A percentile compares a stretch with the other conserved stretches of the same genome.
Evolutionary conservation across 1,284 basidiomycete species (phyloP).

Genomic region (Puccinia triticina): DNA sequence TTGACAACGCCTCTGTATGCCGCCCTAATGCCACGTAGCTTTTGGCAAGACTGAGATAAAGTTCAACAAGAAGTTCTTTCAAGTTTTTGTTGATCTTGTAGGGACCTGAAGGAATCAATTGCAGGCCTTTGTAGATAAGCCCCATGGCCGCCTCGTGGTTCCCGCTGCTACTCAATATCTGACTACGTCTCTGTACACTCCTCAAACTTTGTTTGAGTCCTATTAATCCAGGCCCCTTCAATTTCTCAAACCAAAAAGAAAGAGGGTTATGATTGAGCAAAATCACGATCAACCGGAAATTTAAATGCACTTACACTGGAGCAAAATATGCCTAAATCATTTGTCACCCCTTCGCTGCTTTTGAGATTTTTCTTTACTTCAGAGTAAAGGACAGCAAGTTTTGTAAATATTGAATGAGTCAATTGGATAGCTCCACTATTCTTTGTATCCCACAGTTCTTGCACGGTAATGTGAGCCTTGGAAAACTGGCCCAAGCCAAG

Average conservation of each 20-base stretch:
- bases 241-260: no score
- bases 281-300: no score
- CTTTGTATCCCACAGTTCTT: slow-evolving; percentile 6
- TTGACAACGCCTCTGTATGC: neutral
- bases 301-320: no score
- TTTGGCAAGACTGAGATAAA: slow-evolving; percentile 8
- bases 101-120: neutral
- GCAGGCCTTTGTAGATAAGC: neutral
- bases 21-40: neutral
- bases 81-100: neutral
- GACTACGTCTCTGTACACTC: slow-evolving; percentile 2
- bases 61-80: neutral
- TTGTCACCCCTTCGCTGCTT: no score
- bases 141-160: neutral
- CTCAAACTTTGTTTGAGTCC: no score
- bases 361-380: no score
- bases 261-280: no score
- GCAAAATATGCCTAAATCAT: no score
- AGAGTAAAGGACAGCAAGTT: neutral
- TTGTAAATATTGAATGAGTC: neutral
- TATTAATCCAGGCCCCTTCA: no score
- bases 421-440: neutral
- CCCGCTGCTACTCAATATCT: neutral
- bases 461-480: neutral
- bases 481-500: neutral